Evolutionary conservation across 163 green algal genomes (phyloP).

Genomic region (Chlamydomonas reinhardtii): DNA sequence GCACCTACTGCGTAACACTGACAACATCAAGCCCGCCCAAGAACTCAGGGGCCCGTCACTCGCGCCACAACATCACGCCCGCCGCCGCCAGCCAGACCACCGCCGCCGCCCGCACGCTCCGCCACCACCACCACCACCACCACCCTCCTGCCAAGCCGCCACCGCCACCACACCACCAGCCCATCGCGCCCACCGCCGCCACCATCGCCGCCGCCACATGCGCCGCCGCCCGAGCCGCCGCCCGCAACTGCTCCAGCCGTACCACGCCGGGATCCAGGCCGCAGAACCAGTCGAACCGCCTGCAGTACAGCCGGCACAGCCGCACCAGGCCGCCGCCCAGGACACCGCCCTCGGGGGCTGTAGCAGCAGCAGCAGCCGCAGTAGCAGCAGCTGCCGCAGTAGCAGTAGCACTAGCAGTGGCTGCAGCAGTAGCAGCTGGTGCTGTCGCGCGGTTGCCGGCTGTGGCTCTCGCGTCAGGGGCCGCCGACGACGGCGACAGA

Average conservation of each 20-base stretch:
- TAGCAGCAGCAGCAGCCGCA: background rate
- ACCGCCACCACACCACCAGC: background rate
- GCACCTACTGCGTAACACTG: no score
- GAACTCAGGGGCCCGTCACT: no score
- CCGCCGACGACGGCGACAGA: background rate
- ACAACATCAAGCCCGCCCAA: no score
- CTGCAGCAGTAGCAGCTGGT: no score
- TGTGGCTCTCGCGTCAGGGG: no score
- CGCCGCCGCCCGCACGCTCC: no score
- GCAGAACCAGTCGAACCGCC: conserved; percentile 46
- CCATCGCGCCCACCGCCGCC: background rate
- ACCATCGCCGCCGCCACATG: background rate
- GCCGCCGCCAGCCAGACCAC: no score
- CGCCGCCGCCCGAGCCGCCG: background rate
- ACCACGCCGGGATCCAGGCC: conserved; percentile 2
- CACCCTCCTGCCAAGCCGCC: no score
- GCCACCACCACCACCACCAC: no score
- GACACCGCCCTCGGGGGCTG: background rate
- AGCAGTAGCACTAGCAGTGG: no score
- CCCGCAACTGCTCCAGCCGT: background rate
- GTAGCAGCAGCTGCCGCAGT: background rate
- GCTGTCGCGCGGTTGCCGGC: no score
- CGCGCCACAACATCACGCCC: no score
- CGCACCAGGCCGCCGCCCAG: background rate
- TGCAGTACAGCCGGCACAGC: background rate